Evolutionary conservation across 495 filamentous ascomycete genomes (phyloP), one percentile per base, ranked within the genome.

Genomic region (Podospora australis): DNA sequence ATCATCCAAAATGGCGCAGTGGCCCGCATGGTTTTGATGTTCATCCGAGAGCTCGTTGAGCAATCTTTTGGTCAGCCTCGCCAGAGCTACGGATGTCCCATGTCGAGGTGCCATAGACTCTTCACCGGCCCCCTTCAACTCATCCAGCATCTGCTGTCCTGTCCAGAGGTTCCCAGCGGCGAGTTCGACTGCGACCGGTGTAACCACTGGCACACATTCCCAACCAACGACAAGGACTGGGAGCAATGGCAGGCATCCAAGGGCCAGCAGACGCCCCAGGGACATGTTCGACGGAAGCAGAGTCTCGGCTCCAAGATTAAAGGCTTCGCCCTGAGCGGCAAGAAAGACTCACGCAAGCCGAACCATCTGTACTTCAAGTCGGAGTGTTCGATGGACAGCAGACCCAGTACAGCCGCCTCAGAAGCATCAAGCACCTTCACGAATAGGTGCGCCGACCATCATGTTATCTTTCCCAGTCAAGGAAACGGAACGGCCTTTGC

Each of bases 141-240:
- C 40, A 39, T 67, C 35, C 62, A 65, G 23, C 64, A 67, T 23
- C 56, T 65, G 35, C 22, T 65, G 32, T 55, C 54, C 17, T 67
- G 64, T 25, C 58, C 57, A 1, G 64, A 63, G 46, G 44, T 67
- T 13, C 43, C 52, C 7, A 58, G 38, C 29, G 59, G 62, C 50
- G 49, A 54, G 42, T 67, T 67, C 23, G 50, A 59, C 46, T 67
- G 64, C 53, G 60, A 64, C 50, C 61, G 60, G 39, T 67, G 64
- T 41, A 56, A 42, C 44, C 44, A 48, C 48, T 60, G 49, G 41
- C 64, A 67, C 39, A 35, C 52, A 40, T 60, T 67, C 28, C 64
- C 64, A 22, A 63, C 64, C 34, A 56, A 55, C 57, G 64, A 67
- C 48, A 65, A 67, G 49, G 64, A 63, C 34, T 67, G 64, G 64